Evolutionary conservation across 176 grass and related monocot species (phyloP).

Genomic region (Bolboschoenus planiculmis): DNA sequence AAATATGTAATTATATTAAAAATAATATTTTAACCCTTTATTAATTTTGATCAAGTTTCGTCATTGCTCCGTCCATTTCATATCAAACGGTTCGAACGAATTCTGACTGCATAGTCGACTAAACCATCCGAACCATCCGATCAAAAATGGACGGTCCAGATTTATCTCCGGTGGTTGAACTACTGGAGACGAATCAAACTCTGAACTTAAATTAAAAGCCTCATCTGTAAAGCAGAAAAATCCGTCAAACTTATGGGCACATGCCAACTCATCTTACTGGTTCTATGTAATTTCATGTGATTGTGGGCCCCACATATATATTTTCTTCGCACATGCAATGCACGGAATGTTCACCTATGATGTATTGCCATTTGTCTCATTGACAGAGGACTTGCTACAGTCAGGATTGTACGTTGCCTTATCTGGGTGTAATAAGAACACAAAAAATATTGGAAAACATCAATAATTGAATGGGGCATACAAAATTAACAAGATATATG

Average conservation of each 20-base stretch:
- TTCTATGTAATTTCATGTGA: conserved; percentile 5
- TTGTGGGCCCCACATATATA: conserved; percentile 3
- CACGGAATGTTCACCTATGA: conserved; percentile 8
- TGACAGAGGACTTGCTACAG: not conserved
- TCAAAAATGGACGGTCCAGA: not conserved
- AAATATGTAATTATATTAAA: too few relatives aligned
- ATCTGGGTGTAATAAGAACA: not conserved
- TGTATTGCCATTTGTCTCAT: not conserved
- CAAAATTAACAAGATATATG: not conserved
- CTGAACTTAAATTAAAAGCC: not conserved
- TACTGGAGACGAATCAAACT: not conserved
- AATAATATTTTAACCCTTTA: too few relatives aligned
- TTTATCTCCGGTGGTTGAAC: not conserved
- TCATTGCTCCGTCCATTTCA: not conserved
- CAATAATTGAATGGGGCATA: not conserved
- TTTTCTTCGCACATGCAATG: not conserved
- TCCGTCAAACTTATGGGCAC: not conserved
- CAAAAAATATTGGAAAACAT: not conserved
- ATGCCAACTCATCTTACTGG: conserved; percentile 21
- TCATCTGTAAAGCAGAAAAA: conserved; percentile 4
- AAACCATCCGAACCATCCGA: too few relatives aligned
- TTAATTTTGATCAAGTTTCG: too few relatives aligned
- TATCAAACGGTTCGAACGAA: not conserved
- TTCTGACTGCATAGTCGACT: not conserved
- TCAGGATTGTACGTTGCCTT: not conserved